phyloP scores from a whole-genome alignment of 495 filamentous ascomycete species.

The Trichoderma parareesei region DNA sequence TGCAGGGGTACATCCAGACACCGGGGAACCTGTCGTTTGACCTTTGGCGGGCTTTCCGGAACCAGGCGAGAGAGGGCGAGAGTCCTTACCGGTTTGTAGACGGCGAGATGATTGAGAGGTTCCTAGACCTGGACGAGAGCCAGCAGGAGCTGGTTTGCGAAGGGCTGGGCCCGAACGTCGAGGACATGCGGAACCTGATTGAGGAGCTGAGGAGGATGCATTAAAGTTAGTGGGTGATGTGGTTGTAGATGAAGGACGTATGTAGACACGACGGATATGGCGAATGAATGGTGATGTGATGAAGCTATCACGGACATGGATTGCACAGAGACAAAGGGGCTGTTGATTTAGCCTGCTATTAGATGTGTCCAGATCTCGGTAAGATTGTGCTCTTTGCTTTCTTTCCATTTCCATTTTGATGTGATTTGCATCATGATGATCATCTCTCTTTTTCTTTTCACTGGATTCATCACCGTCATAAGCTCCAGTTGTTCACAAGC shows the following conservation, averaged over 20 bases:
- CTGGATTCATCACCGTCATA: too few species aligned
- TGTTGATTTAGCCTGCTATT: too few species aligned
- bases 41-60: conserved; percentile 70
- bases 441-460: neutral
- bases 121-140: conserved; percentile 58
- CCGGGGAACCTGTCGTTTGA: conserved; percentile 67
- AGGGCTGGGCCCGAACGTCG: conserved; percentile 54
- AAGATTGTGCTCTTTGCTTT: too few species aligned
- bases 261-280: neutral
- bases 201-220: conserved; percentile 69
- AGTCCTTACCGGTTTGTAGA: conserved; percentile 87
- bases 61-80: conserved; percentile 55
- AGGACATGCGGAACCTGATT: conserved; percentile 62
- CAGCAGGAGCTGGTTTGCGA: conserved; percentile 60
- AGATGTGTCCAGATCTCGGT: too few species aligned
- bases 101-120: conserved; percentile 81
- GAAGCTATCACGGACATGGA: too few species aligned
- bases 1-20: conserved; percentile 53
- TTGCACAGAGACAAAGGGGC: too few species aligned
- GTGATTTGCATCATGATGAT: neutral
- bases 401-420: too few species aligned
- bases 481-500: too few species aligned
- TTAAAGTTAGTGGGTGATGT: conserved; percentile 21
- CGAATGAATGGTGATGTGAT: neutral
- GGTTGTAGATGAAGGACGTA: neutral